These are phyloP conservation scores for Aeschynomene evenia DNA, from an alignment of 306 rosid genomes.

Conservation along the genomic window DNA sequence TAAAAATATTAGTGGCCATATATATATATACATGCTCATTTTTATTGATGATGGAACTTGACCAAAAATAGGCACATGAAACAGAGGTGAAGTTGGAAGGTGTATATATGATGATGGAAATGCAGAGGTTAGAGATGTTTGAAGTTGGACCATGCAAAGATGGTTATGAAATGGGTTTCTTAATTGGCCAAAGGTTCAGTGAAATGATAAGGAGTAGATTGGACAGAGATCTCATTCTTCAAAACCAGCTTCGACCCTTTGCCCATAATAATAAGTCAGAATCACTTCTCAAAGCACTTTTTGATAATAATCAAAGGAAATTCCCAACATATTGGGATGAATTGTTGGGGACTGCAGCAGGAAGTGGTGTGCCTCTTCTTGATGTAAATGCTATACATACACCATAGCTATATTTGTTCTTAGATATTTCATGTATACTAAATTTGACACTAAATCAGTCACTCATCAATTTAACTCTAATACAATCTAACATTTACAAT, in stretches of 20 bases:
- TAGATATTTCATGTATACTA: too few relatives aligned
- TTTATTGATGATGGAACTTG: background rate
- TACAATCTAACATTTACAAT: too few relatives aligned
- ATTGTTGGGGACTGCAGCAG: constrained; percentile 63
- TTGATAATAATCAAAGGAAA: constrained; percentile 42
- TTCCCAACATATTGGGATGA: constrained; percentile 78
- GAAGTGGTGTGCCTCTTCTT: constrained; percentile 70
- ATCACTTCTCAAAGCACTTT: constrained; percentile 55
- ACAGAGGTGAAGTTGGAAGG: constrained; percentile 12
- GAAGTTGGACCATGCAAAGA: constrained; percentile 54
- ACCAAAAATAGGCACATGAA: background rate
- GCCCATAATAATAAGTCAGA: constrained; percentile 47
- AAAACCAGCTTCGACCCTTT: constrained; percentile 65
- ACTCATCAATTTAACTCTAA: too few relatives aligned
- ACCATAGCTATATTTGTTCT: too few relatives aligned
- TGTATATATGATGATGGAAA: constrained; percentile 12
- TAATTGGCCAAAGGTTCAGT: constrained; percentile 67
- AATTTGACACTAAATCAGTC: too few relatives aligned
- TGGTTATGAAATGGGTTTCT: constrained; percentile 55
- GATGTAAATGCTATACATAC: constrained; percentile 46
- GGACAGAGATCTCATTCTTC: constrained; percentile 57
- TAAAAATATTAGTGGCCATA: too few relatives aligned
- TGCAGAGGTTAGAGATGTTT: constrained; percentile 40
- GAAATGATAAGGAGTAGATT: constrained; percentile 50
- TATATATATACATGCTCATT: background rate